Evolutionary conservation across 2,329 filamentous ascomycete genomes (phyloP).

Genomic region (Escovopsis sp.): DNA sequence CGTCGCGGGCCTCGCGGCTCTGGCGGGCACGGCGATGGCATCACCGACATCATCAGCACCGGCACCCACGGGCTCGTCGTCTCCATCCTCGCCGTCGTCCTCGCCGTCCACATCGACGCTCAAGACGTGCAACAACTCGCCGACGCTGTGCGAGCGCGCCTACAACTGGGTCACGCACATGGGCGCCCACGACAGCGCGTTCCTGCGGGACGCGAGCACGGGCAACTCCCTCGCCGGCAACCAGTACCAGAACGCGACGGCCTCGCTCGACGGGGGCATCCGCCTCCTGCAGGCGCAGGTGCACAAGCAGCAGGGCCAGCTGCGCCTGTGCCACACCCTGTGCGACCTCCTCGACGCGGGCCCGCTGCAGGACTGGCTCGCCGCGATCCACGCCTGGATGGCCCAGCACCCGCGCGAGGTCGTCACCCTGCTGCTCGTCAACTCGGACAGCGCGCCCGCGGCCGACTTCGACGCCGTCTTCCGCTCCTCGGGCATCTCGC

Average conservation of each 20-base stretch:
- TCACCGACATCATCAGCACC: conserved; percentile 2
- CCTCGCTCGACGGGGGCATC: conserved; percentile 56
- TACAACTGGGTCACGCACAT: conserved; percentile 70
- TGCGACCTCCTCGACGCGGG: conserved; percentile 59
- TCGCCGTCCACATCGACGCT: conserved; percentile 7
- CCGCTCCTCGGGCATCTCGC: conserved; percentile 41
- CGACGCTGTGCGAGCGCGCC: conserved; percentile 50
- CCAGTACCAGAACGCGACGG: conserved; percentile 59
- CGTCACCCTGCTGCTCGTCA: conserved; percentile 60
- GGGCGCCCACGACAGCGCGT: conserved; percentile 61
- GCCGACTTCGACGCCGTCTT: conserved; percentile 41
- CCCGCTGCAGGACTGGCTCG: conserved; percentile 47
- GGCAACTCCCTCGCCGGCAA: conserved; percentile 51
- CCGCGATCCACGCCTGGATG: conserved; percentile 52
- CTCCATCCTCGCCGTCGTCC: conserved; percentile 1
- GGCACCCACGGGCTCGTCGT: not conserved
- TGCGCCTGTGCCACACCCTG: conserved; percentile 55
- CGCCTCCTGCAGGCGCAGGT: conserved; percentile 59
- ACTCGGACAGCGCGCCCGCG: conserved; percentile 45
- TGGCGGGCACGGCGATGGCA: not conserved
- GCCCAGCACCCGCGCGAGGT: conserved; percentile 57
- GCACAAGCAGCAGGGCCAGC: conserved; percentile 42
- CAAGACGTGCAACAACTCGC: conserved; percentile 66
- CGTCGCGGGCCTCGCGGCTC: not conserved
- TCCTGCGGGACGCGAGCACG: conserved; percentile 49